These are phyloP conservation scores for Xylaria telfairii DNA, from an alignment of 495 filamentous ascomycete species.

Conservation along the genomic window DNA sequence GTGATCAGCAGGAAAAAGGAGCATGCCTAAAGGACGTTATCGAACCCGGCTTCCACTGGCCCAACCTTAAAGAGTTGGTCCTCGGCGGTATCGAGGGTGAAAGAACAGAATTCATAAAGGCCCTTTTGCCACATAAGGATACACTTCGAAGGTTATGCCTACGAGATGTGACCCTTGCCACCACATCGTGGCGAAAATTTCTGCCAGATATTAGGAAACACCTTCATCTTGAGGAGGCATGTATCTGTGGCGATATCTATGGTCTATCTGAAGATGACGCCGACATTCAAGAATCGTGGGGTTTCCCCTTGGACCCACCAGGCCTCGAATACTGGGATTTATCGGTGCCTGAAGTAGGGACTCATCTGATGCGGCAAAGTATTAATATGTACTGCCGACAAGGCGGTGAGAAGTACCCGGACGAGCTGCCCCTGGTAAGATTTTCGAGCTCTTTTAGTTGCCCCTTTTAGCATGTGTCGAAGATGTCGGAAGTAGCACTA, in stretches of 20 bases:
- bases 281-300: not conserved
- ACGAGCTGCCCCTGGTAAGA: conserved; percentile 23
- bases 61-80: conserved; percentile 14
- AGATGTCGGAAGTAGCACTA: not conserved
- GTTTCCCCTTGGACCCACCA: not conserved
- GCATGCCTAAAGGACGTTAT: conserved; percentile 18
- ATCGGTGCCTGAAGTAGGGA: conserved; percentile 3
- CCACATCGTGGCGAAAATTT: conserved; percentile 28
- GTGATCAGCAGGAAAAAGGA: not conserved
- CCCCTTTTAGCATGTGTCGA: not conserved
- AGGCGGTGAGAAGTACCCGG: conserved; percentile 20
- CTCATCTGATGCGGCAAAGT: conserved; percentile 13
- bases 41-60: conserved; percentile 19
- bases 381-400: conserved; percentile 24
- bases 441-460: not conserved
- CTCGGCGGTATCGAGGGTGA: conserved; percentile 18
- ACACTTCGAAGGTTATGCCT: conserved; percentile 26
- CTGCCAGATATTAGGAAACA: conserved; percentile 25
- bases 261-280: conserved; percentile 14
- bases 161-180: conserved; percentile 8
- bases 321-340: conserved; percentile 14
- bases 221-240: conserved; percentile 23
- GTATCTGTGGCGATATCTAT: conserved; percentile 17
- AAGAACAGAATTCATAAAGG: conserved; percentile 23
- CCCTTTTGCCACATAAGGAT: conserved; percentile 25